phyloP scores from a whole-genome alignment of 164 flowering plant species.

The Magnolia officinalis region DNA sequence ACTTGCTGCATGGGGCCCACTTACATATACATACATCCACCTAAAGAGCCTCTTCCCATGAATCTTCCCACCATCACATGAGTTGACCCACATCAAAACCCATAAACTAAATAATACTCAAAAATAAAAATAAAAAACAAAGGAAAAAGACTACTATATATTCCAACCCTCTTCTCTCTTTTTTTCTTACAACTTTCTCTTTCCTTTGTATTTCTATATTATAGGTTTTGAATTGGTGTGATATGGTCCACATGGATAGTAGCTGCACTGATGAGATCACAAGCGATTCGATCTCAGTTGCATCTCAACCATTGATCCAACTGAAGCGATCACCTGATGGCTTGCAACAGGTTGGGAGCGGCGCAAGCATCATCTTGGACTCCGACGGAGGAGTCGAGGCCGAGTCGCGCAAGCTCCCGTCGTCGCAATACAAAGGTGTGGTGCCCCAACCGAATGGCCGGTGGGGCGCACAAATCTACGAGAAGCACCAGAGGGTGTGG shows the following conservation, averaged over 20 bases:
- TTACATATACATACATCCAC: conserved; percentile 51
- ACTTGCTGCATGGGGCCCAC: conserved; percentile 49
- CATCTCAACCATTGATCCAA: conserved; percentile 5
- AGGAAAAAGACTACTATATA: conserved; percentile 3
- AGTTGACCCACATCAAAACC: conserved; percentile 38
- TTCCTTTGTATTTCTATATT: too few species aligned
- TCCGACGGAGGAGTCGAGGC: conserved; percentile 59
- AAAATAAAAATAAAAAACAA: not conserved
- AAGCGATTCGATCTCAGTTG: conserved; percentile 26
- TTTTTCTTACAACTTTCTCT: not conserved
- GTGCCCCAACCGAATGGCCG: conserved; percentile 97
- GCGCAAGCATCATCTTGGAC: conserved; percentile 54
- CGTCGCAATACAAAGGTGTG: conserved; percentile 86
- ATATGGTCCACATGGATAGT: conserved; percentile 32
- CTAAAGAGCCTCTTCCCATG: conserved; percentile 28
- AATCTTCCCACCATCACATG: conserved; percentile 46
- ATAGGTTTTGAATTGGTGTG: not conserved
- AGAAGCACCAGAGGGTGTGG: conserved; percentile 97
- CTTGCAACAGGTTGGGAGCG: conserved; percentile 71
- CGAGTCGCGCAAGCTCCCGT: conserved; percentile 78
- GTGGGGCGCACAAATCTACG: conserved; percentile 97
- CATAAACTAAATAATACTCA: not conserved
- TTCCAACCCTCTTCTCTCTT: conserved; percentile 1
- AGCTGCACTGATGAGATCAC: conserved; percentile 51
- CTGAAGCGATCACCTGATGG: conserved; percentile 27